phyloP scores from a whole-genome alignment of 2,329 filamentous ascomycete genomes.

The Plectosphaerella cucumerina region DNA sequence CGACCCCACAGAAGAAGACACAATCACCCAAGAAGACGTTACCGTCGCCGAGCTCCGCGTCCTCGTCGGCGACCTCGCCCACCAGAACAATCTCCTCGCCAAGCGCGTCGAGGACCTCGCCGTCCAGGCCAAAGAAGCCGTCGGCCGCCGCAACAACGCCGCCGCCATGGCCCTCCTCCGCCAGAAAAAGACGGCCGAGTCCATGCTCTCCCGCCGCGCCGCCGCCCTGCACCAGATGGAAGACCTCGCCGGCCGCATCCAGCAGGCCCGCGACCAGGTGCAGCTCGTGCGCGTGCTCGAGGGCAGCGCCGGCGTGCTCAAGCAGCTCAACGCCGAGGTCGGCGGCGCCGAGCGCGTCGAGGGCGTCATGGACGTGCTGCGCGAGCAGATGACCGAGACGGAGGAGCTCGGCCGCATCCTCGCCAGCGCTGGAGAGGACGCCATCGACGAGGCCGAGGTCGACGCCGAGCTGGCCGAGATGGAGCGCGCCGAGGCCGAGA shows the following conservation, averaged over 20 bases:
- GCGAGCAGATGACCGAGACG: slow-evolving; percentile 74
- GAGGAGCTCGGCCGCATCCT: slow-evolving; percentile 81
- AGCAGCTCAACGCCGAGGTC: slow-evolving; percentile 68
- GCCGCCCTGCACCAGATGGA: slow-evolving; percentile 78
- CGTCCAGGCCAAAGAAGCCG: slow-evolving; percentile 62
- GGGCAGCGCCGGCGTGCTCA: slow-evolving; percentile 68
- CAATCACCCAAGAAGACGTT: slow-evolving; percentile 71
- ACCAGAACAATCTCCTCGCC: slow-evolving; percentile 65
- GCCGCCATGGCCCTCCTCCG: slow-evolving; percentile 75
- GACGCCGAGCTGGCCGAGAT: slow-evolving; percentile 82
- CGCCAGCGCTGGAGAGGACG: slow-evolving; percentile 19
- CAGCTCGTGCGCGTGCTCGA: slow-evolving; percentile 82
- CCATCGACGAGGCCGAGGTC: slow-evolving; percentile 75
- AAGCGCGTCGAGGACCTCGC: slow-evolving; percentile 63
- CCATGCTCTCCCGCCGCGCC: slow-evolving; percentile 65
- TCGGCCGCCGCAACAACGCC: slow-evolving; percentile 67
- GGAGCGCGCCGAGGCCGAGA: slow-evolving; percentile 54
- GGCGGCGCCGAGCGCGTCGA: slow-evolving; percentile 76
- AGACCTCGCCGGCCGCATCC: slow-evolving; percentile 75
- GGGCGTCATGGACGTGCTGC: slow-evolving; percentile 67
- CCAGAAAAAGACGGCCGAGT: slow-evolving; percentile 77
- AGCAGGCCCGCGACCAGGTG: slow-evolving; percentile 81
- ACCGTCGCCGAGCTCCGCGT: slow-evolving; percentile 82
- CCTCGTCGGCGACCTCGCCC: slow-evolving; percentile 69
- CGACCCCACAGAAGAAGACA: slow-evolving; percentile 28